Percentiles rank a stretch among this genome's conserved stretches.
These are phyloP conservation scores for Plasmodium cynomolgi DNA, from an alignment of 169 alveolate species.

Conservation along the genomic window DNA sequence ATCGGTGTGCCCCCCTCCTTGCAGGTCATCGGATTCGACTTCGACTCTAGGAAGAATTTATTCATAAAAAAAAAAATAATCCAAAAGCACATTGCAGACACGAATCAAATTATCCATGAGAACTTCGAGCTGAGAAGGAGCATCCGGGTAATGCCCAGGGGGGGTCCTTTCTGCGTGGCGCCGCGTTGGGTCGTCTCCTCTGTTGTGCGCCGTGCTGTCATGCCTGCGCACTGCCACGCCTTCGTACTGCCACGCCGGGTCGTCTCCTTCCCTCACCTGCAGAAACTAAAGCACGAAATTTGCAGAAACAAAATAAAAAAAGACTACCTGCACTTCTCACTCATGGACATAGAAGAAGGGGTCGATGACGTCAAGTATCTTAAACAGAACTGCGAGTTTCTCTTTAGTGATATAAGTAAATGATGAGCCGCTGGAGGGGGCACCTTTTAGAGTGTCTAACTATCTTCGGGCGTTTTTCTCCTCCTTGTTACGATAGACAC, in stretches of 20 bases:
- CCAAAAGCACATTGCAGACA: slow-evolving; percentile 34
- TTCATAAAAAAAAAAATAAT: slow-evolving; percentile 48
- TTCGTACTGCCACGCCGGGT: not conserved
- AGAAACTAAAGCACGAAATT: slow-evolving; percentile 49
- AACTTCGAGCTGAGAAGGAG: slow-evolving; percentile 25
- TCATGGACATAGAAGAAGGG: slow-evolving; percentile 62
- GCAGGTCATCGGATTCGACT: slow-evolving; percentile 60
- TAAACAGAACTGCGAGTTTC: slow-evolving; percentile 47
- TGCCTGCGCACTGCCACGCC: not conserved
- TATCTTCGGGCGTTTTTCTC: not conserved
- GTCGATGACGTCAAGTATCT: slow-evolving; percentile 52
- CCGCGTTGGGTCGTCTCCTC: not conserved
- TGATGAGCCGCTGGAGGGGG: not conserved
- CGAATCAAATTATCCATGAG: slow-evolving; percentile 36
- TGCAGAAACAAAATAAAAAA: slow-evolving; percentile 51
- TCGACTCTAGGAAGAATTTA: slow-evolving; percentile 36
- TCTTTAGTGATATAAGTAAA: slow-evolving; percentile 52
- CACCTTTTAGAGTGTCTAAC: not conserved
- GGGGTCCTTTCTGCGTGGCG: too few relatives aligned
- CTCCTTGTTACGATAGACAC: not conserved
- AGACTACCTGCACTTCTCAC: slow-evolving; percentile 23
- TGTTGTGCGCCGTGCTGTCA: not conserved
- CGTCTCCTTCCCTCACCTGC: not conserved
- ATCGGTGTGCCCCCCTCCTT: not conserved
- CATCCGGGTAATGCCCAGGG: slow-evolving; percentile 19